phyloP scores from a whole-genome alignment of 1,139 yeast genomes.

The Geotrichum siamense region DNA sequence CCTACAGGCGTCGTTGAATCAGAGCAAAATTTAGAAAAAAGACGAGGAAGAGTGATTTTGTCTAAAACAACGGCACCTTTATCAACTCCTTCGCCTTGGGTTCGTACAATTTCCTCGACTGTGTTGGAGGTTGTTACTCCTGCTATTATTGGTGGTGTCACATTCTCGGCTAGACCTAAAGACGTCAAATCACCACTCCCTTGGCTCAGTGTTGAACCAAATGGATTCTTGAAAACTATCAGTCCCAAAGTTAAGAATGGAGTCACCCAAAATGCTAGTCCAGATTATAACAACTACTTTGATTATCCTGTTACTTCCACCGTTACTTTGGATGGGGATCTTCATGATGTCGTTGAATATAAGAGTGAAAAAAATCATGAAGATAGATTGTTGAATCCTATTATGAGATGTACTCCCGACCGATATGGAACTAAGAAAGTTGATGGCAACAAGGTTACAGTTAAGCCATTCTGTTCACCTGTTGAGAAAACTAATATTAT shows the following conservation, averaged over 20 bases:
- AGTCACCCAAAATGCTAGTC: slow-evolving; percentile 53
- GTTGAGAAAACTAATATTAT: slow-evolving; percentile 50
- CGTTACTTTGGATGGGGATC: slow-evolving; percentile 19
- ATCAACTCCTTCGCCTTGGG: slow-evolving; percentile 54
- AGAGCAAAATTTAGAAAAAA: slow-evolving; percentile 5
- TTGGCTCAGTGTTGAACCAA: slow-evolving; percentile 73
- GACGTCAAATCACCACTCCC: slow-evolving; percentile 57
- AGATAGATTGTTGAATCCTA: slow-evolving; percentile 66
- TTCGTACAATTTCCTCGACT: slow-evolving; percentile 56
- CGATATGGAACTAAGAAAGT: slow-evolving; percentile 56
- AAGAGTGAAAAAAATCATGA: slow-evolving; percentile 41
- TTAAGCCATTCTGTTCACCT: slow-evolving; percentile 83
- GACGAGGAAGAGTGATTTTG: slow-evolving; percentile 13
- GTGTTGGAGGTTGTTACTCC: slow-evolving; percentile 66
- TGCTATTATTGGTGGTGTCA: slow-evolving; percentile 72
- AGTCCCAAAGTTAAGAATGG: slow-evolving; percentile 70
- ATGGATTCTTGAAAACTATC: slow-evolving; percentile 76
- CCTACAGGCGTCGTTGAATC: not conserved
- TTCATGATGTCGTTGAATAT: slow-evolving; percentile 42
- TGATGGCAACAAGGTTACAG: slow-evolving; percentile 43
- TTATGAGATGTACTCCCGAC: slow-evolving; percentile 80
- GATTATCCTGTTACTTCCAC: slow-evolving; percentile 53
- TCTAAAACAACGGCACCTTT: slow-evolving; percentile 29
- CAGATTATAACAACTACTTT: slow-evolving; percentile 72
- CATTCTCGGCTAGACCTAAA: slow-evolving; percentile 70